phyloP scores from a whole-genome alignment of 768 basidiomycete species.

The Pleurotus salmoneostramineus region DNA sequence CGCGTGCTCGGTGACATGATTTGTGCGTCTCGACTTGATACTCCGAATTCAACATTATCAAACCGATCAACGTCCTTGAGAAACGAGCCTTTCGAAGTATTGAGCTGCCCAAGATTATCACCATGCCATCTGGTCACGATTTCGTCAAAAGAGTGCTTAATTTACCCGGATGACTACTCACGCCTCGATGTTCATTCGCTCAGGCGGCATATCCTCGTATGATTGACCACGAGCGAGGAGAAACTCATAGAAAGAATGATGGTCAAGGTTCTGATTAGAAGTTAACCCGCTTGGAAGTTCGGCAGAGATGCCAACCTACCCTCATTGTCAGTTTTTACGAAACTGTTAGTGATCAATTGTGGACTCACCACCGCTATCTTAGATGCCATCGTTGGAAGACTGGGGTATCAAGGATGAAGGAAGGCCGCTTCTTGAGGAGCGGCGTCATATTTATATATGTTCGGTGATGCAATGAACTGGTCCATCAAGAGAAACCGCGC shows the following conservation, averaged over 20 bases:
- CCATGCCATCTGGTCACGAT: slow-evolving; percentile 23
- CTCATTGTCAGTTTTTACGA: too few relatives aligned
- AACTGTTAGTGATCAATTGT: too few relatives aligned
- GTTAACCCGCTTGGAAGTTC: slow-evolving; percentile 31
- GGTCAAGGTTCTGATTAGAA: slow-evolving; percentile 24
- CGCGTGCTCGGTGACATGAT: slow-evolving; percentile 29
- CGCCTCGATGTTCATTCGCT: slow-evolving; percentile 28
- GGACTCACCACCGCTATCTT: too few relatives aligned
- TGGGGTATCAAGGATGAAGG: too few relatives aligned
- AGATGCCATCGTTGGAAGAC: too few relatives aligned
- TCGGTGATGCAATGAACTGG: too few relatives aligned
- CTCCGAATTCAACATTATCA: slow-evolving; percentile 36
- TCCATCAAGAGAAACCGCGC: too few relatives aligned
- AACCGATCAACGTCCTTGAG: slow-evolving; percentile 31
- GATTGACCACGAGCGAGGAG: slow-evolving; percentile 26
- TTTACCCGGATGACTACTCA: slow-evolving; percentile 15
- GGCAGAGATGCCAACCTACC: slow-evolving; percentile 35
- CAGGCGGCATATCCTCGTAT: slow-evolving; percentile 23
- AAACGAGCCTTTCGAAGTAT: slow-evolving; percentile 27
- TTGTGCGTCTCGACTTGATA: slow-evolving; percentile 29
- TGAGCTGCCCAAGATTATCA: slow-evolving; percentile 20
- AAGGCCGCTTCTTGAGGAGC: too few relatives aligned
- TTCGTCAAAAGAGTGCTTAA: too few relatives aligned
- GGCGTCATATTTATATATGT: too few relatives aligned
- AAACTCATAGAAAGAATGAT: slow-evolving; percentile 30